Evolutionary conservation across 192 early-diverging fungal genomes (phyloP).

Genomic region (Phycomyces blakesleeanus): DNA sequence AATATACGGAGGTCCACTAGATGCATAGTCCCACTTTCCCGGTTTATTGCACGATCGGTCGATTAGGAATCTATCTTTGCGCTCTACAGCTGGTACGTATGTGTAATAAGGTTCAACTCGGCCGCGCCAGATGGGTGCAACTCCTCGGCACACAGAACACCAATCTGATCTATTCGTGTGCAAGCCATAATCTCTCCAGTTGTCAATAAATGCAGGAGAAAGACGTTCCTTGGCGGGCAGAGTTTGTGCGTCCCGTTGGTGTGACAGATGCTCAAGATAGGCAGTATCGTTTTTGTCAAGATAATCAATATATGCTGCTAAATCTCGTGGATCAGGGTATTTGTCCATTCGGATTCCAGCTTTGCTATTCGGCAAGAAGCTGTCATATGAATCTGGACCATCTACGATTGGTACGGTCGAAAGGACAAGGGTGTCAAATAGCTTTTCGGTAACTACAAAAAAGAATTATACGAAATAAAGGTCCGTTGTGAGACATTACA

Average conservation of each 20-base stretch:
- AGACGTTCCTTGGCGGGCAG: conserved; percentile 3
- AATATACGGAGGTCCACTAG: neutral
- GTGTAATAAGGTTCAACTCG: neutral
- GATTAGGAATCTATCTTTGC: neutral
- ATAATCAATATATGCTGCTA: conserved; percentile 17
- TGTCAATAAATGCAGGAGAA: neutral
- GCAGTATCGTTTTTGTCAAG: conserved; percentile 10
- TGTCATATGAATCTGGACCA: conserved; percentile 9
- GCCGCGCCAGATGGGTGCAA: conserved; percentile 2
- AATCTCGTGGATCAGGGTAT: conserved; percentile 18
- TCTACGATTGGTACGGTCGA: conserved; percentile 18
- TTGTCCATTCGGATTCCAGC: conserved; percentile 17
- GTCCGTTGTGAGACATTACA: neutral
- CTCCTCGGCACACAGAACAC: conserved; percentile 14
- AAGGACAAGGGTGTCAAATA: conserved; percentile 12
- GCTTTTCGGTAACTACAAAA: conserved; percentile 19
- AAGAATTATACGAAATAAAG: neutral
- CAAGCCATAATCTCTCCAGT: conserved; percentile 8
- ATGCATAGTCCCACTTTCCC: conserved; percentile 12
- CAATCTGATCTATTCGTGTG: neutral
- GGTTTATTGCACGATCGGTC: neutral
- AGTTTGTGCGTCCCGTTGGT: neutral
- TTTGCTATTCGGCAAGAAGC: conserved; percentile 4
- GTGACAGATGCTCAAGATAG: conserved; percentile 6
- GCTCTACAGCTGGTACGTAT: neutral